Conservation (phyloP, 129 eudicot species). For the Tagetes erecta region DNA sequence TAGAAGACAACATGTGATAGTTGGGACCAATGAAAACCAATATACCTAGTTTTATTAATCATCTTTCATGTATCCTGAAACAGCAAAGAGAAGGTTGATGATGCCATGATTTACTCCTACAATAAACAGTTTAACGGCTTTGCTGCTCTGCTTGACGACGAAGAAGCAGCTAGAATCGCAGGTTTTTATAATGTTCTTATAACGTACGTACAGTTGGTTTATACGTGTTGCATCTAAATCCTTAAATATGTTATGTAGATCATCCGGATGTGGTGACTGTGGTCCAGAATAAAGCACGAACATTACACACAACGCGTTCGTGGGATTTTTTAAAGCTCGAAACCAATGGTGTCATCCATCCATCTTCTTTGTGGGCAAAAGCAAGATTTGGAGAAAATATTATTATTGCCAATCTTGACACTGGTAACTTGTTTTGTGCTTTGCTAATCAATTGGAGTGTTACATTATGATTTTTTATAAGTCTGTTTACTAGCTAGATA, state of each 20-base stretch:
- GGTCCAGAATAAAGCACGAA: slow-evolving; percentile 43
- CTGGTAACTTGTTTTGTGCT: slow-evolving; percentile 37
- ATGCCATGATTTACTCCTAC: slow-evolving; percentile 66
- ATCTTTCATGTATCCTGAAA: background rate
- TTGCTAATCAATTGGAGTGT: background rate
- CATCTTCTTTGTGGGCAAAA: slow-evolving; percentile 58
- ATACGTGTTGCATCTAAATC: background rate
- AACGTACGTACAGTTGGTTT: background rate
- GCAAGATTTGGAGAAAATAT: slow-evolving; percentile 77
- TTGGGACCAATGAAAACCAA: too few relatives aligned
- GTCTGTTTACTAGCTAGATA: background rate
- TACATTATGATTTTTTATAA: background rate
- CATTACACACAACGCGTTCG: slow-evolving; percentile 76
- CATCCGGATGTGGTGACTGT: slow-evolving; percentile 71
- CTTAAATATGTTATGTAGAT: slow-evolving; percentile 32
- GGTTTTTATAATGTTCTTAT: slow-evolving; percentile 39
- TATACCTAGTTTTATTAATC: too few relatives aligned
- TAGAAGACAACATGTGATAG: too few relatives aligned
- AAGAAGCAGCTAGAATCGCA: slow-evolving; percentile 51
- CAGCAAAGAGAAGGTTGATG: slow-evolving; percentile 51
- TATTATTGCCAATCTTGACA: slow-evolving; percentile 76
- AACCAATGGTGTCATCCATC: slow-evolving; percentile 36
- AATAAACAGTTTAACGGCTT: slow-evolving; percentile 64
- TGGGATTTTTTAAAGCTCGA: slow-evolving; percentile 74
- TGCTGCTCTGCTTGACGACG: slow-evolving; percentile 70